These are phyloP conservation scores for Flagelloscypha sp. DNA, from an alignment of 768 basidiomycete genomes.

Conservation along the genomic window DNA sequence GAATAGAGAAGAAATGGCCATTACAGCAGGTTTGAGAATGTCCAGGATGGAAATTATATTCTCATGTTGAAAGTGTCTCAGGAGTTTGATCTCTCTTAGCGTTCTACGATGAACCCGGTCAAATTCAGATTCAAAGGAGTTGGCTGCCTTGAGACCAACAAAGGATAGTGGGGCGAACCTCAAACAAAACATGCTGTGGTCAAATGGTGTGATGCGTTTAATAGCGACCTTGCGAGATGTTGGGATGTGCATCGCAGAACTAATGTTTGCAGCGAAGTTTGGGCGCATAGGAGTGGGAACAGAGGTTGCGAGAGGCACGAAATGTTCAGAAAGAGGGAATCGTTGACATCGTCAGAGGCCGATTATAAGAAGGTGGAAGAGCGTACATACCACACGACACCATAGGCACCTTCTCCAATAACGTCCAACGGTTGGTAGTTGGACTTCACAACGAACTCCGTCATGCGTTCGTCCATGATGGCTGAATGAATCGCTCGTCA, in stretches of 20 bases:
- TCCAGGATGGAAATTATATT: constrained; percentile 96
- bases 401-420: constrained; percentile 93
- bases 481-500: no score
- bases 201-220: constrained; percentile 92
- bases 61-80: constrained; percentile 78
- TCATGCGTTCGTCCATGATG: no score
- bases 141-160: no score
- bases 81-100: constrained; percentile 85
- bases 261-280: no score
- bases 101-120: no score
- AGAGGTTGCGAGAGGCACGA: no score
- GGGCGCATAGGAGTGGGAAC: no score
- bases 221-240: constrained; percentile 86
- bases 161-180: no score
- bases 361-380: constrained; percentile 4
- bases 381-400: constrained; percentile 60
- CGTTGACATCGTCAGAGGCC: constrained; percentile 10
- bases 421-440: constrained; percentile 72
- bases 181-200: constrained; percentile 89
- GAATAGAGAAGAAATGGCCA: no score
- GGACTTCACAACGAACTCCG: constrained; percentile 41
- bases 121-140: no score
- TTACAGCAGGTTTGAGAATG: constrained; percentile 69
- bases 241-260: constrained; percentile 70
- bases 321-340: constrained; percentile 10